Base-by-base conservation (phyloP, 257 asterid genomes). In the Ophiorrhiza pumila region DNA sequence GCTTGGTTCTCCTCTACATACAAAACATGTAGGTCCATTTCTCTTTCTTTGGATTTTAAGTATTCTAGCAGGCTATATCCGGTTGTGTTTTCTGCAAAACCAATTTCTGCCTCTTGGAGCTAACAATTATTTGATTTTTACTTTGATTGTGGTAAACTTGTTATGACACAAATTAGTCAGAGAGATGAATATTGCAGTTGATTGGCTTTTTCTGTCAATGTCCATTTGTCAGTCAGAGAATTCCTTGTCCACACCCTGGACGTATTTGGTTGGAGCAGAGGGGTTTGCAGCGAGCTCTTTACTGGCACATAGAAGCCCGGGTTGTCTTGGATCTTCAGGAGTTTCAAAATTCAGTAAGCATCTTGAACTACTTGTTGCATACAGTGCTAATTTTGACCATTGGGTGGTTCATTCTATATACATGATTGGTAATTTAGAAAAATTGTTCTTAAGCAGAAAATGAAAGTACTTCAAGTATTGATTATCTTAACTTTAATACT, bases 241-340 rank as follows among this genome's bases (percentile, higher is more conserved):
- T 93, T 71, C 96, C 97, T 64, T 91, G 98, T 79, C 97, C 98
- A 20, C 86, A 84, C 80, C 94, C 91, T 0, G 98, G 96, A 65
- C 79, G 98, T 78, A 89, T 91, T 87, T 93, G 98, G 98, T 83
- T 93, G 89, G 96, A 93, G 88, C 98, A 93, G 80, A 87, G 96
- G 84, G 98, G 98, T 67, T 65, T 91, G 84, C 98, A 91, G 71
- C 88, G 91, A 85, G 95, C 97, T 12, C 80, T 93, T 18, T 93
- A 89, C 86, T 93, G 98, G 98, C 97, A 93, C 71, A 93, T 93
- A 74, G 96, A 93, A 83, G 98, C 96, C 77, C 94, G 96, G 32
- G 97, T 91, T 9, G 96, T 91, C 27, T 83, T 93, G 90, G 97
- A 93, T 89, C 98, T 91, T 84, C 92, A 88, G 79, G 97, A 93